phyloP scores from a whole-genome alignment of 305 asterid species.

The Fraxinus albicans region DNA sequence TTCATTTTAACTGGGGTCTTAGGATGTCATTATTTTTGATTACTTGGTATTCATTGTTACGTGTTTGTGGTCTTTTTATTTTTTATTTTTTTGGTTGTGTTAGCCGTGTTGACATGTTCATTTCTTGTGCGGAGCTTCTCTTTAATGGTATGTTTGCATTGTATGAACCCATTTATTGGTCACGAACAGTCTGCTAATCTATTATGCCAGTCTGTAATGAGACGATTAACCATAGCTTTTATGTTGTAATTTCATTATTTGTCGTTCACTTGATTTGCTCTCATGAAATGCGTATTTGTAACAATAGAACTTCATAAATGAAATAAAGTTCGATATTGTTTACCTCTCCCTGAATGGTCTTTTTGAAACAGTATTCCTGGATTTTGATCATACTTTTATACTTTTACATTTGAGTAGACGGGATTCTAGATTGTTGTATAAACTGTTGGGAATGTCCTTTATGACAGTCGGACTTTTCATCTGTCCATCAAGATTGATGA shows the following conservation, averaged over 20 bases:
- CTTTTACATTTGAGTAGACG: neutral
- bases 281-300: neutral
- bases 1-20: slow-evolving; percentile 29
- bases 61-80: slow-evolving; percentile 24
- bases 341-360: neutral
- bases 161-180: neutral
- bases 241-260: slow-evolving; percentile 14
- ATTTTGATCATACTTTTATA: neutral
- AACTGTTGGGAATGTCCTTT: neutral
- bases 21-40: slow-evolving; percentile 33
- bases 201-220: neutral
- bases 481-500: neutral
- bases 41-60: slow-evolving; percentile 24
- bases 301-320: neutral
- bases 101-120: slow-evolving; percentile 26
- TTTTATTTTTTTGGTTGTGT: slow-evolving; percentile 20
- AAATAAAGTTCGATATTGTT: neutral
- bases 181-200: slow-evolving; percentile 21
- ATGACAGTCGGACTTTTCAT: neutral
- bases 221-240: slow-evolving; percentile 7
- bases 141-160: neutral
- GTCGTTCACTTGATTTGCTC: neutral
- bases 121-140: slow-evolving; percentile 31
- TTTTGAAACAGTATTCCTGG: neutral
- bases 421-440: neutral